Base-by-base conservation (phyloP, 441 rosid genomes). In the Erodium texanum region DNA sequence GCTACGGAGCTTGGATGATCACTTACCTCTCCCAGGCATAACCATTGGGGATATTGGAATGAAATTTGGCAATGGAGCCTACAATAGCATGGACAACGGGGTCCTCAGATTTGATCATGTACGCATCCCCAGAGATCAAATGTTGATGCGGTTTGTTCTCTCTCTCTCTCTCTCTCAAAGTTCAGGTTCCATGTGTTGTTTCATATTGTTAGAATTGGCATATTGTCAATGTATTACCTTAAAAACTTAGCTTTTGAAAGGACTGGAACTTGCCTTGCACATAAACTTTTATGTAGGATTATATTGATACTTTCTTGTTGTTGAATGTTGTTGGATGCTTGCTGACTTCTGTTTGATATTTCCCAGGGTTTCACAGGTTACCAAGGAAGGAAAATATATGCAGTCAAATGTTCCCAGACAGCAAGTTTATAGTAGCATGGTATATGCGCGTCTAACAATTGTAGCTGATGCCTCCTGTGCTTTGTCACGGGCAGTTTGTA, bases 1-100 rank as follows among this genome's bases (percentile, higher is more conserved):
- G 85, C 89, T 93, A 23, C 87, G 99, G 58, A 85, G 89, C 83
- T 74, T 89, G 82, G 96, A 91, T 45, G 99, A 93, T 81, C 97
- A 91, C 81, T 83, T 79, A 76, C 97, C 99, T 80, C 95, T 93
- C 73, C 93, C 96, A 5, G 93, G 96, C 76, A 83, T 93, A 65
- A 87, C 88, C 14, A 73, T 89, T 71, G 97, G 97, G 64, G 99
- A 93, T 79, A 91, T 93, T 59, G 99, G 99, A 68, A 84, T 84
- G 73, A 93, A 93, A 74, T 86, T 93, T 72, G 99, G 99, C 45
- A 86, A 72, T 69, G 99, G 97, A 19, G 97, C 97, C 43, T 86
- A 87, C 74, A 93, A 91, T 78, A 77, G 84, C 75, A 86, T 91
- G 97, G 99, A 93, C 79, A 93, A 93, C 64, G 97, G 99, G 71